Evolutionary conservation across 2,329 filamentous ascomycete species (phyloP), one percentile per base, ranked within the genome.

Genomic region (Penicillium sp.): DNA sequence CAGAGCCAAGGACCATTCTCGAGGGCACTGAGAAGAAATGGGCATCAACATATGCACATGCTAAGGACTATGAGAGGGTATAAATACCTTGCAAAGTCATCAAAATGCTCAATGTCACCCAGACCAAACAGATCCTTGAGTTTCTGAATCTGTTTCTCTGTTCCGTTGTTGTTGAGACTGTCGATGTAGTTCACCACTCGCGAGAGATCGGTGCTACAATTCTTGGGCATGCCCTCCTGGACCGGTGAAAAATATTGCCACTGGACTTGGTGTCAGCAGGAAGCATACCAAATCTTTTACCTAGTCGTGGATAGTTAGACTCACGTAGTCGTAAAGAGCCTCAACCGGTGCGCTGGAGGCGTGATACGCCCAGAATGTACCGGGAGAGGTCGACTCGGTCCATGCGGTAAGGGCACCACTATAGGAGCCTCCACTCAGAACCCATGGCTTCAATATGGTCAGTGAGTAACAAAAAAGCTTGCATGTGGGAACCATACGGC

Each of bases 361-460:
- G 57, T 78, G 76, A 47, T 80, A 80, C 1, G 77, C 77, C 77
- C 77, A 81, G 59, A 79, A 77, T 1, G 76, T 79, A 5, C 74
- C 78, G 0, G 77, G 76, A 1, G 69, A 62, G 2, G 73, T 61
- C 9, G 71, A 72, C 23, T 74, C 73, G 2, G 71, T 76, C 77
- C 77, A 80, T 1, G 76, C 77, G 2, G 76, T 58, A 11, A 81
- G 62, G 4, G 76, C 75, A 27, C 77, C 78, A 20, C 70, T 71
- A 55, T 81, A 81, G 0, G 74, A 79, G 18, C 76, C 77, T 10
- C 78, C 78, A 5, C 68, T 64, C 32, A 76, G 64, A 4, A 81
- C 68, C 78, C 78, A 81, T 2, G 79, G 78, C 56, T 72, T n/a
- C n/a, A n/a, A n/a, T n/a, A n/a, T n/a, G n/a, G n/a, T n/a, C n/a